Base-by-base conservation (phyloP, 371 early-diverging fungal species). In the Nematocida minor region DNA sequence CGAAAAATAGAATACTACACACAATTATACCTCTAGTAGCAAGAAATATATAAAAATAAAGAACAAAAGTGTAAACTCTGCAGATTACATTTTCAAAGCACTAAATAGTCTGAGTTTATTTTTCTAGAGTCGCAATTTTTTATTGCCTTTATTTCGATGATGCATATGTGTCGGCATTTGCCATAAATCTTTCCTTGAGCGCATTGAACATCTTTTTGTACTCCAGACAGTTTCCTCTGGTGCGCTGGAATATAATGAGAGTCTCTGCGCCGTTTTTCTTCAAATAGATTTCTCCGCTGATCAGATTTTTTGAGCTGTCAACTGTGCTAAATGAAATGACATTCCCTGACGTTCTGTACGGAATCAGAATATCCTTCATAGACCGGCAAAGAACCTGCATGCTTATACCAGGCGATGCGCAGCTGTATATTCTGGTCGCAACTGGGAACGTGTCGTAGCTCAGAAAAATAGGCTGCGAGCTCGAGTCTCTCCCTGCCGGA, bases 171-270 rank as follows among this genome's bases (percentile, higher is more conserved):
- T 70, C 57, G n/a, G n/a, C 18, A 22, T 32, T 41, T 2, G 20
- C 14, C 38, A 70, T 70, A 49, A 70, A 70, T 38, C 41, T 27
- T 7, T 80, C 82, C 29, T 34, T 67, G 55, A 83, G 36, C 2
- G 38, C 44, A 36, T 66, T 80, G 25, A 80, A 62, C 60, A 85
- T 79, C 57, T 60, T 82, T 66, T 82, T 83, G 77, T 85, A 85
- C 55, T 85, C 85, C 14, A 80, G 31, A 29, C 60, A 78, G 63
- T 83, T 77, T 53, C 85, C 85, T 66, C 64, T 74, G 2, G 66
- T 62, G 40, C 80, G 81, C 20, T 63, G 67, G 63, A 85, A 55
- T 16, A 79, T 77, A 2, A 84, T 60, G 44, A 74, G 71, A 51
- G 51, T 44, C 32, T 48, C 46, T 32, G 68, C 66, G 1, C 64